Evolutionary conservation across 1,284 basidiomycete genomes (phyloP), one percentile per base, ranked within the genome.

Genomic region (Melampsora americana): DNA sequence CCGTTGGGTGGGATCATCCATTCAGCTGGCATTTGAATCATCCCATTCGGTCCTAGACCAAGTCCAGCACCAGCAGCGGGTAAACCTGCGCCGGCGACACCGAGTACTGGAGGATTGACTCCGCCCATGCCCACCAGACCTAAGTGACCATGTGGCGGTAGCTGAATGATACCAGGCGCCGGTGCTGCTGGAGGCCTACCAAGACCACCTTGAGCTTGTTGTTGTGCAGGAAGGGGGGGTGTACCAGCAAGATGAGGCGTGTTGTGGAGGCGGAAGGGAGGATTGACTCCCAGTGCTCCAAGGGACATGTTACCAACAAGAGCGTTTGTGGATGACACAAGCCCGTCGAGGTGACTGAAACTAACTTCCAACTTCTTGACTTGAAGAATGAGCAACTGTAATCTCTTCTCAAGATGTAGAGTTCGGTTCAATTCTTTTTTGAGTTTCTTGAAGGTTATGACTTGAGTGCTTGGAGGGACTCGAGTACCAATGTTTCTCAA

Each of bases 401-500:
- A 60, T 44, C 50, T 42, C 20, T 60, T 46, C 46, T 76, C 74
- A 5, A 76, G 32, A 35, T 66, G 32, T 61, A 76, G 50, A 26
- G 67, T 46, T 48, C 74, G 74, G 32, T 69, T 64, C 9, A 76
- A 59, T 39, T 69, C 67, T 26, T 23, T 65, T 39, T 76, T 26
- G 16, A 76, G 74, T 44, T 16, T n/a, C 46, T 61, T 32, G 23
- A 61, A 68, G 39, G 56, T 60, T 11, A 30, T 67, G 3, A 75
- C 39, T 28, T 68, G 66, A 28, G 66, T 20, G n/a, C 16, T 68
- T 20, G 62, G 44, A 32, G 30, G 50, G n/a, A 46, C 32, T n/a
- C 26, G 56, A 9, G 66, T 68, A 23, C 28, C 66, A 3, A 61
- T 20, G 39, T 68, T 61, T 12, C 4, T 35, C 16, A 64, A 42